A percentile compares a stretch with the other conserved stretches of the same genome.
Evolutionary conservation across 805 yeast species (phyloP).

Genomic region (Nakazawaea sp.): DNA sequence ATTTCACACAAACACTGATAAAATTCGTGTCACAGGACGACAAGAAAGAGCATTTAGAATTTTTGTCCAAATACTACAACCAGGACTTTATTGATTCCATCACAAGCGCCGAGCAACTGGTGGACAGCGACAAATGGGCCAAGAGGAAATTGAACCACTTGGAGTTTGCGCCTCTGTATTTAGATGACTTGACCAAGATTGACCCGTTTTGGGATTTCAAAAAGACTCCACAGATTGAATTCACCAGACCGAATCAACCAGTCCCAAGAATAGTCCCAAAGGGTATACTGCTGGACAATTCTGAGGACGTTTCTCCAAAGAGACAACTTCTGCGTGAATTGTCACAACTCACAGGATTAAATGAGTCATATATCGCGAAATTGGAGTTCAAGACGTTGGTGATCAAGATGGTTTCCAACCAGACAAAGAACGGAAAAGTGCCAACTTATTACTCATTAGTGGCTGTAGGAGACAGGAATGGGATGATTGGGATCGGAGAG

Average conservation of each 20-base stretch:
- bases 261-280: constrained; percentile 9
- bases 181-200: constrained; percentile 61
- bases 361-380: constrained; percentile 50
- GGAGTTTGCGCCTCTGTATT: constrained; percentile 63
- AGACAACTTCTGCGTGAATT: constrained; percentile 41
- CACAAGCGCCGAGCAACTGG: constrained; percentile 68
- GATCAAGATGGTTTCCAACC: constrained; percentile 79
- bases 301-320: constrained; percentile 1
- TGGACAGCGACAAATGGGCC: constrained; percentile 57
- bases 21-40: too few species aligned
- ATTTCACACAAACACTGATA: too few species aligned
- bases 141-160: constrained; percentile 33
- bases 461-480: constrained; percentile 88
- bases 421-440: constrained; percentile 89
- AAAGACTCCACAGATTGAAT: constrained; percentile 14
- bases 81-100: constrained; percentile 78
- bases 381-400: constrained; percentile 62
- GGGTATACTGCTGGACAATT: constrained; percentile 9
- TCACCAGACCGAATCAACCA: constrained; percentile 12
- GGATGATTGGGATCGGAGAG: constrained; percentile 92
- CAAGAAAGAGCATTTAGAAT: constrained; percentile 37
- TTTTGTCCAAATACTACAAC: constrained; percentile 70
- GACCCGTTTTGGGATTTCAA: constrained; percentile 75
- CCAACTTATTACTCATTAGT: constrained; percentile 76
- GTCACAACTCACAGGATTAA: constrained; percentile 59